phyloP scores from a whole-genome alignment of 2,329 filamentous ascomycete genomes.

The Blastomyces gilchristii region DNA sequence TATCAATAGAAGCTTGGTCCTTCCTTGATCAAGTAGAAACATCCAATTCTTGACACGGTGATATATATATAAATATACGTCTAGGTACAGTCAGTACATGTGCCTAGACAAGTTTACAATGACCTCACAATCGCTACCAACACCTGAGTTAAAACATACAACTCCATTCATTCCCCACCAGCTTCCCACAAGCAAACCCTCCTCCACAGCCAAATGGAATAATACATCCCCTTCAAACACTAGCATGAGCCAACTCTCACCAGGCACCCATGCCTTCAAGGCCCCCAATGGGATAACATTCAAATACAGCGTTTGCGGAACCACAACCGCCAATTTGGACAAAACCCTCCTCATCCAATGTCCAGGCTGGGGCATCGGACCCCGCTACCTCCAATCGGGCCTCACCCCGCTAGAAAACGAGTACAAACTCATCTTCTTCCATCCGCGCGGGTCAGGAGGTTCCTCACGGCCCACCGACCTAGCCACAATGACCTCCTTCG shows the following conservation, averaged over 20 bases:
- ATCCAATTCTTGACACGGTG: no score
- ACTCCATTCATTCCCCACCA: neutral
- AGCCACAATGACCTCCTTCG: slow-evolving; percentile 17
- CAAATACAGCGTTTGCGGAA: slow-evolving; percentile 15
- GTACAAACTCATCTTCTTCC: slow-evolving; percentile 20
- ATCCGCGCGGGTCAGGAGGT: slow-evolving; percentile 21
- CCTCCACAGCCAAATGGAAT: neutral
- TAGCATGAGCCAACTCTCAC: neutral
- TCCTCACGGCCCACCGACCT: slow-evolving; percentile 13
- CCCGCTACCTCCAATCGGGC: slow-evolving; percentile 17
- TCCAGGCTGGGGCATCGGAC: slow-evolving; percentile 21
- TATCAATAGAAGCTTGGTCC: no score
- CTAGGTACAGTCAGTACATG: no score
- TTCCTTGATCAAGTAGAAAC: no score
- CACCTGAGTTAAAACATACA: no score
- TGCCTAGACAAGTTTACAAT: no score
- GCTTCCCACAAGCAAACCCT: neutral
- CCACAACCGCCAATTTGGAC: neutral
- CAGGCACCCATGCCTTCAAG: slow-evolving; percentile 16
- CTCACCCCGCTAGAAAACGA: slow-evolving; percentile 14
- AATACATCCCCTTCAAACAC: neutral
- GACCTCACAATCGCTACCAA: no score
- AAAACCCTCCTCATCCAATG: slow-evolving; percentile 18
- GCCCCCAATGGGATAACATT: slow-evolving; percentile 16
- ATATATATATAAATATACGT: no score